A percentile compares a stretch with the other conserved stretches of the same genome.
Evolutionary conservation across 805 yeast genomes (phyloP).

Genomic region (Suhomyces emberorum): DNA sequence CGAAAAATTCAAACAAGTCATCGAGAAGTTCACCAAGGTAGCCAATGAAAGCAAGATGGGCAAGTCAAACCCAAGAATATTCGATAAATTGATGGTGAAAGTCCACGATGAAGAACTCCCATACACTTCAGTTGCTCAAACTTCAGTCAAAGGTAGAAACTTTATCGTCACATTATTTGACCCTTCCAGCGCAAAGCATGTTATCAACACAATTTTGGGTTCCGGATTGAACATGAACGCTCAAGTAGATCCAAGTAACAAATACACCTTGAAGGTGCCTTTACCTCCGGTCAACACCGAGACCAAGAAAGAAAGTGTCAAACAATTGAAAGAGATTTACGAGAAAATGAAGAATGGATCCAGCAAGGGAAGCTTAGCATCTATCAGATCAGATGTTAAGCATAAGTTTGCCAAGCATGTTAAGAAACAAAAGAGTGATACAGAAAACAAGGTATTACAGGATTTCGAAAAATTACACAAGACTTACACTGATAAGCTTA

Average conservation of each 20-base stretch:
- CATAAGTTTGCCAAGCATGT: constrained; percentile 54
- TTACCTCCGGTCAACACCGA: constrained; percentile 76
- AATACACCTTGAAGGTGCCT: constrained; percentile 68
- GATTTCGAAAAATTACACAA: constrained; percentile 73
- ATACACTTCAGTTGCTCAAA: constrained; percentile 67
- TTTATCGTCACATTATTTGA: constrained; percentile 83
- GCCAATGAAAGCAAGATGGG: constrained; percentile 68
- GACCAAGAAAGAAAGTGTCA: constrained; percentile 52
- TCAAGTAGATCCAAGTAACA: constrained; percentile 66
- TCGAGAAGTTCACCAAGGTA: constrained; percentile 52
- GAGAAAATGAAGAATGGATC: constrained; percentile 58
- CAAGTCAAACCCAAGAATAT: constrained; percentile 60
- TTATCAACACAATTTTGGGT: constrained; percentile 67
- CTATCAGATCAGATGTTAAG: constrained; percentile 50
- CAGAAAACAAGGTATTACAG: constrained; percentile 49
- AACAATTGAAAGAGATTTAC: constrained; percentile 59
- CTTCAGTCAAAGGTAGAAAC: constrained; percentile 65
- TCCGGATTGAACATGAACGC: constrained; percentile 77
- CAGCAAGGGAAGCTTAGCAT: constrained; percentile 40
- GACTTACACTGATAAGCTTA: constrained; percentile 55
- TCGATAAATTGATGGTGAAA: constrained; percentile 55
- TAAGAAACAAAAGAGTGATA: constrained; percentile 50
- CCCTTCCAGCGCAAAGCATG: constrained; percentile 65
- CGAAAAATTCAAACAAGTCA: constrained; percentile 42
- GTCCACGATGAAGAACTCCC: constrained; percentile 43